Conservation (phyloP, 2,329 filamentous ascomycete genomes). For the Penicillium sp. region DNA sequence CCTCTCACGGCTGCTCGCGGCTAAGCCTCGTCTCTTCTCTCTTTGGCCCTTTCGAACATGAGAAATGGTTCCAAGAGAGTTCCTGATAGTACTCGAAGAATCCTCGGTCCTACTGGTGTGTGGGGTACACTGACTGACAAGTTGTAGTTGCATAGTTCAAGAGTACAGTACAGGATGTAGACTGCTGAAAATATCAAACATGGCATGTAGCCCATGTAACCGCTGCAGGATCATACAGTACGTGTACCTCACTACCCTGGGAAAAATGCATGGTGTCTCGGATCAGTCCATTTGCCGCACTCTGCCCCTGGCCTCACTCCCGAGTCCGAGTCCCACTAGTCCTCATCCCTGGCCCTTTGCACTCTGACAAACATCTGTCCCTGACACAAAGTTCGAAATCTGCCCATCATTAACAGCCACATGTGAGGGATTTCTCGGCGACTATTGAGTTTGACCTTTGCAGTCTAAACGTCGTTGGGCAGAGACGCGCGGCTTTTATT, state of each 20-base stretch:
- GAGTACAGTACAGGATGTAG: too few species aligned
- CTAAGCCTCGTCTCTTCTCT: neutral
- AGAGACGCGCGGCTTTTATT: constrained; percentile 5
- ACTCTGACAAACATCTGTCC: neutral
- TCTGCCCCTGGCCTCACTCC: neutral
- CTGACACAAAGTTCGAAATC: neutral
- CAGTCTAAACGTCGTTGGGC: neutral
- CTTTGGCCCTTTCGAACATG: neutral
- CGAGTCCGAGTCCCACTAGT: too few species aligned
- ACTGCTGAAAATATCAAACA: too few species aligned
- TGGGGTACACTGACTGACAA: neutral
- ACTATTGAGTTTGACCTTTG: neutral
- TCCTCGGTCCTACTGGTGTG: too few species aligned
- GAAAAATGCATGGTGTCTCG: too few species aligned
- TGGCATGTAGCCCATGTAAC: too few species aligned
- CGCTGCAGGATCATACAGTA: too few species aligned
- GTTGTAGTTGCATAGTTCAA: too few species aligned
- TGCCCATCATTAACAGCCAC: neutral
- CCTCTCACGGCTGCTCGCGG: neutral
- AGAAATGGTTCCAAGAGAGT: neutral
- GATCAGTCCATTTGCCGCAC: neutral
- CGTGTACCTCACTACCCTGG: too few species aligned
- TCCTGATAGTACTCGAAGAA: neutral
- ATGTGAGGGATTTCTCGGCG: neutral
- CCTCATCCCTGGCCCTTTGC: neutral